Percentiles rank a stretch among this genome's conserved stretches.
Evolutionary conservation across 257 asterid genomes (phyloP).

Genomic region (Gentiana macrophylla): DNA sequence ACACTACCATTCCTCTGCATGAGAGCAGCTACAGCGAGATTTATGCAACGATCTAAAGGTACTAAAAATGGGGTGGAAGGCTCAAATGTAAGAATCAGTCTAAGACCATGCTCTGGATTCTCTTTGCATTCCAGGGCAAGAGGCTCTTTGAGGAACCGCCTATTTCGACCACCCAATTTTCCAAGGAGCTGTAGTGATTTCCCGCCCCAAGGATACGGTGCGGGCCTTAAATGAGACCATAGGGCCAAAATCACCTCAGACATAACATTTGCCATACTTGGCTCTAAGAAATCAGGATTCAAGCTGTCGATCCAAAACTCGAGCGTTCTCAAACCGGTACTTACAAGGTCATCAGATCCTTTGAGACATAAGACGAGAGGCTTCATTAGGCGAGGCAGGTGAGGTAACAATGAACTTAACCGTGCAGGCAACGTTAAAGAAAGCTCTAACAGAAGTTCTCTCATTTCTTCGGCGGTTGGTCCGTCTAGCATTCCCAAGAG

Average conservation of each 20-base stretch:
- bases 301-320: slow-evolving; percentile 99
- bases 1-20: slow-evolving; percentile 63
- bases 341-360: slow-evolving; percentile 88
- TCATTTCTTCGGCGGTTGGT: slow-evolving; percentile 89
- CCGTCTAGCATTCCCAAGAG: slow-evolving; percentile 94
- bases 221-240: slow-evolving; percentile 96
- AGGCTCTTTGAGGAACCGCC: slow-evolving; percentile 98
- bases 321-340: slow-evolving; percentile 91
- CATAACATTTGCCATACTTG: slow-evolving; percentile 99
- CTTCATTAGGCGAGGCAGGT: slow-evolving; percentile 94
- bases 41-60: slow-evolving; percentile 95
- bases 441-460: slow-evolving; percentile 82
- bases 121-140: slow-evolving; percentile 98
- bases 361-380: slow-evolving; percentile 97
- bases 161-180: slow-evolving; percentile 93
- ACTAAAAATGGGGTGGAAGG: slow-evolving; percentile 96
- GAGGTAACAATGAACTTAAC: slow-evolving; percentile 85
- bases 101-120: slow-evolving; percentile 97
- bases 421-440: slow-evolving; percentile 87
- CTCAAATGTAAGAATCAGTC: slow-evolving; percentile 93
- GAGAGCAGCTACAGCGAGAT: slow-evolving; percentile 93
- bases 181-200: slow-evolving; percentile 96
- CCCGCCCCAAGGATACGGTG: slow-evolving; percentile 96
- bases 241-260: slow-evolving; percentile 96
- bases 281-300: slow-evolving; percentile 98